Conservation (phyloP, 1,139 yeast genomes). For the Pichia sp. region DNA sequence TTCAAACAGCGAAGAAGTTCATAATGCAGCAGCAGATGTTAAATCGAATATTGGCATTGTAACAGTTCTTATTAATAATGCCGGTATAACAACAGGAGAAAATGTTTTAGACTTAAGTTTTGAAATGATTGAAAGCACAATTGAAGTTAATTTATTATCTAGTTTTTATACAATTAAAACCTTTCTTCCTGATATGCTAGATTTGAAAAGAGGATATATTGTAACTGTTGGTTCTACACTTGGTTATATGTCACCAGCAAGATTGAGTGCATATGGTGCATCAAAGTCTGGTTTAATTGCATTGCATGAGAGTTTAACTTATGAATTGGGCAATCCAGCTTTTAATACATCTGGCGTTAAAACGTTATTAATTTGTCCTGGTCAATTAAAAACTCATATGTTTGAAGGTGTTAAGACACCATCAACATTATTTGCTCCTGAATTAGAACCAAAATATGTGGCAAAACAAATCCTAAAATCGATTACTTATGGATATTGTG, state of each 20-base stretch:
- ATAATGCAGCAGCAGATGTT: slow-evolving; percentile 35
- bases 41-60: slow-evolving; percentile 49
- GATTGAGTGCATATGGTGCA: slow-evolving; percentile 79
- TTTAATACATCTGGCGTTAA: slow-evolving; percentile 48
- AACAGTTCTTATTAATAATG: slow-evolving; percentile 72
- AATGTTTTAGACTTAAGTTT: slow-evolving; percentile 46
- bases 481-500: slow-evolving; percentile 54
- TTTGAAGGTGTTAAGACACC: slow-evolving; percentile 71
- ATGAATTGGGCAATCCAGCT: slow-evolving; percentile 57
- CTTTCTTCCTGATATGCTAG: slow-evolving; percentile 68
- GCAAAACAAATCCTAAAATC: slow-evolving; percentile 55
- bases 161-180: slow-evolving; percentile 64
- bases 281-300: slow-evolving; percentile 83
- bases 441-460: slow-evolving; percentile 58
- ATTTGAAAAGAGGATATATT: slow-evolving; percentile 61
- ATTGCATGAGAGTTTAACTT: slow-evolving; percentile 73
- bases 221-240: slow-evolving; percentile 77
- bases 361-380: slow-evolving; percentile 77
- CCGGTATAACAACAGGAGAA: slow-evolving; percentile 65
- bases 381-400: slow-evolving; percentile 72
- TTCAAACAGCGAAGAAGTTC: slow-evolving; percentile 41
- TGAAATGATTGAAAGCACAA: slow-evolving; percentile 53
- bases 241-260: slow-evolving; percentile 81
- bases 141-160: slow-evolving; percentile 63
- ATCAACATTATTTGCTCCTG: slow-evolving; percentile 70